These are phyloP conservation scores for Sistotremastrum niveocremeum DNA, from an alignment of 768 basidiomycete species.

Conservation along the genomic window DNA sequence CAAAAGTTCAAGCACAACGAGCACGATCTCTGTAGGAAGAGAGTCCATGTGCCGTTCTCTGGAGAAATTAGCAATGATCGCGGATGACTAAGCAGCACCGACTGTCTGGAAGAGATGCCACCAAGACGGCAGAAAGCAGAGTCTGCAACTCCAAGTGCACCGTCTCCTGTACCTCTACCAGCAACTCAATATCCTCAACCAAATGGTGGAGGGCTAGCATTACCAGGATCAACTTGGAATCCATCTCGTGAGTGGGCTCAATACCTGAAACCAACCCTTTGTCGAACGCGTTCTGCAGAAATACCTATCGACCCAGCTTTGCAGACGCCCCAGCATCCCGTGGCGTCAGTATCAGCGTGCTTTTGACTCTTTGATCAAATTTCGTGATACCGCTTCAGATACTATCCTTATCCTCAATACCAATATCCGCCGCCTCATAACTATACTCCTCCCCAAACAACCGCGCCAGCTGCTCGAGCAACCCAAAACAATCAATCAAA, in stretches of 20 bases:
- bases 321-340: slow-evolving; percentile 37
- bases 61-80: too few species aligned
- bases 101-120: neutral
- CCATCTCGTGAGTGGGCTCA: neutral
- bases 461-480: slow-evolving; percentile 10
- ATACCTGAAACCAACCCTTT: neutral
- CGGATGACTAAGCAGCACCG: too few species aligned
- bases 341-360: slow-evolving; percentile 26
- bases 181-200: neutral
- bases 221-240: neutral
- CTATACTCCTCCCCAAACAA: neutral
- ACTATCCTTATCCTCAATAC: slow-evolving; percentile 14
- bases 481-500: slow-evolving; percentile 12
- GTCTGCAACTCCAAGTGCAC: neutral
- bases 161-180: neutral
- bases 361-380: slow-evolving; percentile 4
- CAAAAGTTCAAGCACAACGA: too few species aligned
- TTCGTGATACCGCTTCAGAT: slow-evolving; percentile 5
- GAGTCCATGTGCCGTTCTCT: too few species aligned
- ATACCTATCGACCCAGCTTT: slow-evolving; percentile 59
- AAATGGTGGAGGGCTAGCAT: neutral
- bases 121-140: neutral
- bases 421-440: slow-evolving; percentile 14
- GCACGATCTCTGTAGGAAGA: too few species aligned
- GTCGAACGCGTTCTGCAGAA: slow-evolving; percentile 20